These are phyloP conservation scores for Heterobasidion annosum DNA, from an alignment of 1,284 basidiomycete genomes.

Conservation along the genomic window DNA sequence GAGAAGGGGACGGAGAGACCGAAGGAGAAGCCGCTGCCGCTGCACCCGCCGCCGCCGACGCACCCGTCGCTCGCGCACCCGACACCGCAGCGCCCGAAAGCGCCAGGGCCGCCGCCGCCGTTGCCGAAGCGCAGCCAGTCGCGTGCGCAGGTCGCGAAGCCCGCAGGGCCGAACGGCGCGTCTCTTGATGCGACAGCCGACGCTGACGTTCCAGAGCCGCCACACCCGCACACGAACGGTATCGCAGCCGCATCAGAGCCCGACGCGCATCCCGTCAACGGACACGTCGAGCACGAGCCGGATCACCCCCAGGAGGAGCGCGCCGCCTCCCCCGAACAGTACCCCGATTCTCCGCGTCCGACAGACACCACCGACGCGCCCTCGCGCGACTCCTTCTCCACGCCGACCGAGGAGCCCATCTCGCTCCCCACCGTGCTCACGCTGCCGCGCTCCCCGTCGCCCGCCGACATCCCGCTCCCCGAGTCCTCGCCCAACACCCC, in stretches of 20 bases:
- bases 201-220: not conserved
- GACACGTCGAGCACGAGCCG: not conserved
- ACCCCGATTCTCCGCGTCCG: not conserved
- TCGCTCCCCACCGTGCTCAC: conserved; percentile 8
- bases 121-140: conserved; percentile 4
- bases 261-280: not conserved
- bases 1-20: conserved; percentile 4
- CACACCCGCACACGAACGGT: not conserved
- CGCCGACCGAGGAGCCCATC: conserved; percentile 22
- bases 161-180: not conserved
- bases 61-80: not conserved
- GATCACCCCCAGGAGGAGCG: no score
- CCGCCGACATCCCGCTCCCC: conserved; percentile 29
- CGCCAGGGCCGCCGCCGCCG: conserved; percentile 1
- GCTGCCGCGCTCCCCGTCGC: conserved; percentile 4
- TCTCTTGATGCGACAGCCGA: not conserved
- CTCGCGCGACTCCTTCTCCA: conserved; percentile 18
- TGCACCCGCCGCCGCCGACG: conserved; percentile 8
- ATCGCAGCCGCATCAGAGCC: not conserved
- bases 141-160: not conserved
- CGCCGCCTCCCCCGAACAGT: no score
- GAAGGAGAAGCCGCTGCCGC: conserved; percentile 2
- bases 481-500: conserved; percentile 22
- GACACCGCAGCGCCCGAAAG: not conserved
- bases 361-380: not conserved